Percentiles rank a stretch among this genome's conserved stretches.
Evolutionary conservation across 2,329 filamentous ascomycete species (phyloP).

Genomic region (Trichophyton simii): DNA sequence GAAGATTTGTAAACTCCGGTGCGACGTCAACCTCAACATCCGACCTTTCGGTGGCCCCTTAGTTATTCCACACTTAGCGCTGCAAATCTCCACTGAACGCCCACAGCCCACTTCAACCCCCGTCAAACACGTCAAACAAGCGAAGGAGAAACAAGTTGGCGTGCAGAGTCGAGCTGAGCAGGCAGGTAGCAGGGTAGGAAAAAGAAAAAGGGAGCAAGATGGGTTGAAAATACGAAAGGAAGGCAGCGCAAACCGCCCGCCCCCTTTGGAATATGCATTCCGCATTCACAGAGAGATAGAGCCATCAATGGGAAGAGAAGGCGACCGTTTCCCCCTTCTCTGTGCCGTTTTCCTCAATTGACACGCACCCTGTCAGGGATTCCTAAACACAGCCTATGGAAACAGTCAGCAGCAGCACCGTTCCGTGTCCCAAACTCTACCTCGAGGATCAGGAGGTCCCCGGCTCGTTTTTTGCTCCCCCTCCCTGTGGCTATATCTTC

Average conservation of each 20-base stretch:
- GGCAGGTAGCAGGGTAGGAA: background rate
- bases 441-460: background rate
- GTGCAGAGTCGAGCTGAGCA: background rate
- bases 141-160: background rate
- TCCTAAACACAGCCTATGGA: background rate
- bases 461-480: background rate
- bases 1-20: slow-evolving; percentile 6
- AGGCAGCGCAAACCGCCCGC: background rate
- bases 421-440: slow-evolving; percentile 1
- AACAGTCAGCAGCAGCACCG: background rate
- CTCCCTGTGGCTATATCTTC: background rate
- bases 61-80: background rate
- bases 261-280: background rate
- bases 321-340: background rate
- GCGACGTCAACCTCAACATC: background rate
- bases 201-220: too few species aligned
- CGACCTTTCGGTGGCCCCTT: background rate
- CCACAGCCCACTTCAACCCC: background rate
- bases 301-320: background rate
- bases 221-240: background rate
- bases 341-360: background rate
- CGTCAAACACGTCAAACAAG: background rate
- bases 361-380: background rate
- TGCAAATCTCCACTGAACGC: background rate
- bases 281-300: background rate